These are phyloP conservation scores for Triadica sebifera DNA, from an alignment of 345 rosid genomes.

Conservation along the genomic window DNA sequence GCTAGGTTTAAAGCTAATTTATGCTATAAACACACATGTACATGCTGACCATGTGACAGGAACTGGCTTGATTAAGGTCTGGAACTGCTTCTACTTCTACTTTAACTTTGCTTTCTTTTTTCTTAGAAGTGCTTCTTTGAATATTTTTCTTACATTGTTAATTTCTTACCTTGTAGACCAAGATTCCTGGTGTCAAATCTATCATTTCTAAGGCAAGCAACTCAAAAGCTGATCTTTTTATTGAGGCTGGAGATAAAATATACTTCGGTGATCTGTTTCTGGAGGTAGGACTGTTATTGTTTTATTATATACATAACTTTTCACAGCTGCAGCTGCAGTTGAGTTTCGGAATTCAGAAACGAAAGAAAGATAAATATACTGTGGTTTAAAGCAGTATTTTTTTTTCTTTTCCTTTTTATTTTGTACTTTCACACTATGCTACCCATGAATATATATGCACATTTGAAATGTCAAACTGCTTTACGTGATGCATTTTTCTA, in stretches of 20 bases:
- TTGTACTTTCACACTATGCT: too few relatives aligned
- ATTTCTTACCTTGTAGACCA: conserved; percentile 39
- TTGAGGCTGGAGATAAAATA: conserved; percentile 70
- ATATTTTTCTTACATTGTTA: neutral
- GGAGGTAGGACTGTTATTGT: conserved; percentile 43
- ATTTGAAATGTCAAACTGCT: too few relatives aligned
- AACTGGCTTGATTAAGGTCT: conserved; percentile 81
- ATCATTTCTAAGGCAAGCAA: conserved; percentile 78
- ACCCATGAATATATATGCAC: too few relatives aligned
- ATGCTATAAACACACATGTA: conserved; percentile 91
- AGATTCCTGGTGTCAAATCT: conserved; percentile 59
- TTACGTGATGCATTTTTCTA: too few relatives aligned
- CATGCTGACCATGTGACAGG: conserved; percentile 99
- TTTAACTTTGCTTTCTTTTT: neutral
- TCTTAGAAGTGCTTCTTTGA: neutral
- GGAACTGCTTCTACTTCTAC: neutral
- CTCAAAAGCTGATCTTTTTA: conserved; percentile 70
- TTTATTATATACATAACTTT: too few relatives aligned
- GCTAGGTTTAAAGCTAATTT: conserved; percentile 67
- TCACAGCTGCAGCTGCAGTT: neutral
- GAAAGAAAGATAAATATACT: too few relatives aligned
- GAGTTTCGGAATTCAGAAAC: too few relatives aligned
- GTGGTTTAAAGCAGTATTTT: too few relatives aligned
- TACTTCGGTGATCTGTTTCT: conserved; percentile 63
- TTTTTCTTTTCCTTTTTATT: too few relatives aligned